Base-by-base conservation (phyloP, 169 alveolate genomes). In the Haemoproteus tartakovskyi region DNA sequence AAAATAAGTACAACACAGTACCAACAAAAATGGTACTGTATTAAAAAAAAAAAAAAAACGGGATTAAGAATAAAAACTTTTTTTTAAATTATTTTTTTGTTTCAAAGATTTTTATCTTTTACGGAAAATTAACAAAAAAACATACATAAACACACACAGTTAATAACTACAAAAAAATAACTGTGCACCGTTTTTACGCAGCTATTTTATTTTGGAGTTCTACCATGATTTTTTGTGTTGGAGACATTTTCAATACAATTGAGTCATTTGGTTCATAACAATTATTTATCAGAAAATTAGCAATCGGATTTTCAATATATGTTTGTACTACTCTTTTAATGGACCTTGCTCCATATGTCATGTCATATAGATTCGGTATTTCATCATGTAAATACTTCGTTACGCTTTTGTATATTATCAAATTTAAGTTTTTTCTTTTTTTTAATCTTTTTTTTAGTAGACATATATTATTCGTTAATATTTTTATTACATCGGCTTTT, bases 391-490 rank as follows among this genome's bases (percentile, higher is more conserved):
- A 45, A 46, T 56, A 57, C 9, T 74, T 54, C 43, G 59, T 74
- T 29, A 74, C 78, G 11, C 45, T 43, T 56, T 43, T 24, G 16
- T 74, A 62, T 12, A 74, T 74, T 22, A 74, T 24, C 36, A 74
- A n/a, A 33, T 74, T 74, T 5, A 74, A 22, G 12, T 74, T 74
- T 57, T 74, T 74, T 51, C 78, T 74, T 74, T 74, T 74, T 45
- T 74, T 74, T 18, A 74, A 57, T 74, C 84, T 56, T 57, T 57
- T 74, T 74, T 74, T 74, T 50, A 74, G 59, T 45, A 62, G 61
- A 21, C 64, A 41, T 38, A 79, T 78, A 61, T 64, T 88, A 14
- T 88, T 74, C 40, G 79, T 64, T 87, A 85, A 81, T 38, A 88
- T 78, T n/a, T 48, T 57, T 4, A 88, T 62, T 18, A 88, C 79